phyloP scores from a whole-genome alignment of 768 basidiomycete species.

The Boletus sp. region DNA sequence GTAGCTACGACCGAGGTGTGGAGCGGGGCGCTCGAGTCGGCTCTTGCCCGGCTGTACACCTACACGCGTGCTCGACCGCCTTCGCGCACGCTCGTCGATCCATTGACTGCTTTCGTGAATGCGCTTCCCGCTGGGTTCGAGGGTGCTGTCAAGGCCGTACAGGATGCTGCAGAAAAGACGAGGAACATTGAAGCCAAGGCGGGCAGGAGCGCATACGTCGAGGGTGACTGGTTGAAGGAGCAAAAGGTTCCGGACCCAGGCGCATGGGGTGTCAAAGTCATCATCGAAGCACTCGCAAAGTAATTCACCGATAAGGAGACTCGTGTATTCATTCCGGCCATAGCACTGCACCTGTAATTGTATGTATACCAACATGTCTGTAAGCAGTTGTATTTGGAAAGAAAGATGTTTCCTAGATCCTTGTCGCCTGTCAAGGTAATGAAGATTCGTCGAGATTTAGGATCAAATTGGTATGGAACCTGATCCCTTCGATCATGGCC shows the following conservation, averaged over 20 bases:
- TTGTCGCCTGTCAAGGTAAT: constrained; percentile 2
- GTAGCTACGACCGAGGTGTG: constrained; percentile 50
- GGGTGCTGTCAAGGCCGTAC: constrained; percentile 58
- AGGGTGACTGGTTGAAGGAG: constrained; percentile 58
- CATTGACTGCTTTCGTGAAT: constrained; percentile 73
- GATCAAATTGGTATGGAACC: constrained; percentile 65
- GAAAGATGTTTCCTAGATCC: too few species aligned
- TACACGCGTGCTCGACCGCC: constrained; percentile 90
- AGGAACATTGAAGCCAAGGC: constrained; percentile 78
- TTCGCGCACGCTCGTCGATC: constrained; percentile 91
- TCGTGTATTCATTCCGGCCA: not conserved
- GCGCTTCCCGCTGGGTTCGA: constrained; percentile 37
- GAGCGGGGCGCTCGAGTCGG: constrained; percentile 54
- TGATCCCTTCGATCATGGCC: constrained; percentile 57
- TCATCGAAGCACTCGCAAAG: constrained; percentile 54
- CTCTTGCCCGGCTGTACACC: constrained; percentile 64
- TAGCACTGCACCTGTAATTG: too few species aligned
- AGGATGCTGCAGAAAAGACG: constrained; percentile 70
- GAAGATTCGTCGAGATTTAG: constrained; percentile 62
- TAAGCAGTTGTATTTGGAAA: too few species aligned
- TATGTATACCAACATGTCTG: too few species aligned
- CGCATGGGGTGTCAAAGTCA: constrained; percentile 84
- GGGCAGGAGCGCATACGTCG: constrained; percentile 87
- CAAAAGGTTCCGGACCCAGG: constrained; percentile 81
- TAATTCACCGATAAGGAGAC: not conserved